phyloP scores from a whole-genome alignment of 257 asterid species.

The Lycium ferocissimum region DNA sequence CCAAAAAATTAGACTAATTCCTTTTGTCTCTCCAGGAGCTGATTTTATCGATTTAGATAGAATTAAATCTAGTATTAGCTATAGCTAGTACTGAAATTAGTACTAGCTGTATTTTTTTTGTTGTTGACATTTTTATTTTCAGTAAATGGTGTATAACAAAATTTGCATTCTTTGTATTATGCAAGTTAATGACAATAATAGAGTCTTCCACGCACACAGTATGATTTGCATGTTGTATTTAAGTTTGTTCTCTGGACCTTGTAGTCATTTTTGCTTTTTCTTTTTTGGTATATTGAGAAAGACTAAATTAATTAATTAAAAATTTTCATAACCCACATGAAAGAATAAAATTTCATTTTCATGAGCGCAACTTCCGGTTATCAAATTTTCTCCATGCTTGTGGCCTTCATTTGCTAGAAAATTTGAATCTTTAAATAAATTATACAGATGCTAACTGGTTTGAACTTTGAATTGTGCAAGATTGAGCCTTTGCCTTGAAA shows the following conservation, averaged over 20 bases:
- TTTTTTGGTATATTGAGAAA: no score
- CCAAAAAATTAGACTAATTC: background rate
- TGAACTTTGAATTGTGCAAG: no score
- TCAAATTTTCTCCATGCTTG: no score
- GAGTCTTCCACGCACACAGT: background rate
- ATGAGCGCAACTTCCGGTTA: no score
- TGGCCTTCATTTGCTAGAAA: no score
- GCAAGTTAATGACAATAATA: slow-evolving; percentile 7
- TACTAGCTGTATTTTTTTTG: background rate
- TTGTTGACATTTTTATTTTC: background rate
- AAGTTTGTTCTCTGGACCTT: background rate
- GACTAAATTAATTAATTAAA: no score
- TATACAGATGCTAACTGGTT: no score
- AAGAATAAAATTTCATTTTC: no score
- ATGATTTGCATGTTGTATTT: background rate
- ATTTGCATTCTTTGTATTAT: background rate
- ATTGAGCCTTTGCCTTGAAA: no score
- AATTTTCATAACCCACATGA: no score
- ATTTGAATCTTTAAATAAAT: no score
- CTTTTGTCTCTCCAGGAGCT: background rate
- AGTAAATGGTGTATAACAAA: background rate
- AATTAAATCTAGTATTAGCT: background rate
- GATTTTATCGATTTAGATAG: background rate
- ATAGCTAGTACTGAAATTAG: background rate
- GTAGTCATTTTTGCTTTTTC: no score